Base-by-base conservation (phyloP, 768 basidiomycete species). In the Trichaptum fuscoviolaceum region DNA sequence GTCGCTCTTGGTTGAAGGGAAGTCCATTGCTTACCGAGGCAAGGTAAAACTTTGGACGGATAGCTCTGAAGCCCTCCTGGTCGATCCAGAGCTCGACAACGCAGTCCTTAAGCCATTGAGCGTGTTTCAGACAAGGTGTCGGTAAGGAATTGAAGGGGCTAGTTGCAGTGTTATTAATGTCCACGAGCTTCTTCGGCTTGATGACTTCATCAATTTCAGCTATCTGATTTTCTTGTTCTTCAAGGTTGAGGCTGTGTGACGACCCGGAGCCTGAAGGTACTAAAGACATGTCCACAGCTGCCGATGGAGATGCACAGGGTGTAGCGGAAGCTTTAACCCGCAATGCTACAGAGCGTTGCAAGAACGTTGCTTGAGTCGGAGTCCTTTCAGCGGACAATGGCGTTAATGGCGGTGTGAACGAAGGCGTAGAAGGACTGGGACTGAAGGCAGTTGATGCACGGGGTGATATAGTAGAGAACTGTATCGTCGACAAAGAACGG, bases 21-120 rank as follows among this genome's bases (percentile, higher is more conserved):
- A 63, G 1, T 7, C 35, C 62, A 72, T 64, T 77, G 70, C 78
- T 77, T 70, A 84, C 84, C 10, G 85, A 85, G n/a, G 81, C 77
- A 62, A 88, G 83, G 67, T 78, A 80, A 77, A 93, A 88, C 8
- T 77, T 74, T 23, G 90, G 86, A 26, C 80, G 79, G 7, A 88
- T 80, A 20, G 83, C 81, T 26, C 92, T 85, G 71, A 92, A 92
- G 3, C 91, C 89, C 77, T 94, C 93, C 74, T 95, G 93, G 72
- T 94, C 93, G 26, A 95, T 87, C 74, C 87, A 83, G 35, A 94
- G 77, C 66, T 90, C 85, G 34, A 93, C 74, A 57, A 76, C 76
- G 30, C 81, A 77, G 57, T 80, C 78, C 68, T 81, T 79, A 12
- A 91, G 79, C 87, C 88, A 90, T 61, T 34, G 24, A 3, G 59